Conservation (phyloP, 352 stramenopile genomes). For the Bremia lactucae region DNA sequence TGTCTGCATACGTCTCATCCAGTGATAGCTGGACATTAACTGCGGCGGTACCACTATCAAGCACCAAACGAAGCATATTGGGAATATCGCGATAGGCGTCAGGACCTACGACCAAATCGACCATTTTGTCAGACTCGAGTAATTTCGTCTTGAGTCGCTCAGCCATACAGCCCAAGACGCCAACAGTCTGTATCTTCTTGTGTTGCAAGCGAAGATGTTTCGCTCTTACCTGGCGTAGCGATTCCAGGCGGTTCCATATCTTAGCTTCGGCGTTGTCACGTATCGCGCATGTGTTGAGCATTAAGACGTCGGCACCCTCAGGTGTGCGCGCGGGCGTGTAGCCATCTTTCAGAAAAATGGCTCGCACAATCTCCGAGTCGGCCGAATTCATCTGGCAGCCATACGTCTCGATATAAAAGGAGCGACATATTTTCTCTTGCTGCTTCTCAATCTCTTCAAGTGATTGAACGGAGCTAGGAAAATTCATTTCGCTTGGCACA, state of each 20-base stretch:
- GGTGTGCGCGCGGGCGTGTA: conserved; percentile 51
- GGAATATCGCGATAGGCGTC: conserved; percentile 98
- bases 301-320: conserved; percentile 87
- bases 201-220: conserved; percentile 61
- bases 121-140: conserved; percentile 89
- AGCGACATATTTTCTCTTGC: conserved; percentile 12
- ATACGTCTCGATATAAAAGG: conserved; percentile 91
- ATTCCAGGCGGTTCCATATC: conserved; percentile 81
- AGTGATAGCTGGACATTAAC: conserved; percentile 95
- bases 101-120: conserved; percentile 96
- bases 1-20: conserved; percentile 98
- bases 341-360: conserved; percentile 80
- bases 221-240: conserved; percentile 60
- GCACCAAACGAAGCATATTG: conserved; percentile 85
- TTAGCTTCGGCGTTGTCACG: conserved; percentile 98
- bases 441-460: conserved; percentile 44
- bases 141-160: conserved; percentile 95
- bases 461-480: conserved; percentile 35
- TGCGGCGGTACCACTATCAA: conserved; percentile 47
- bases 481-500: conserved; percentile 69
- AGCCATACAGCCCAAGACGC: conserved; percentile 99
- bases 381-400: conserved; percentile 99
- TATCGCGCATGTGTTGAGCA: conserved; percentile 99
- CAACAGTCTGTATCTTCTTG: conserved; percentile 76
- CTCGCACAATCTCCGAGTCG: conserved; percentile 96